Percentiles rank a stretch among this genome's conserved stretches.
Conservation (phyloP, 2,329 filamentous ascomycete genomes). For the Colletotrichum sp. region DNA sequence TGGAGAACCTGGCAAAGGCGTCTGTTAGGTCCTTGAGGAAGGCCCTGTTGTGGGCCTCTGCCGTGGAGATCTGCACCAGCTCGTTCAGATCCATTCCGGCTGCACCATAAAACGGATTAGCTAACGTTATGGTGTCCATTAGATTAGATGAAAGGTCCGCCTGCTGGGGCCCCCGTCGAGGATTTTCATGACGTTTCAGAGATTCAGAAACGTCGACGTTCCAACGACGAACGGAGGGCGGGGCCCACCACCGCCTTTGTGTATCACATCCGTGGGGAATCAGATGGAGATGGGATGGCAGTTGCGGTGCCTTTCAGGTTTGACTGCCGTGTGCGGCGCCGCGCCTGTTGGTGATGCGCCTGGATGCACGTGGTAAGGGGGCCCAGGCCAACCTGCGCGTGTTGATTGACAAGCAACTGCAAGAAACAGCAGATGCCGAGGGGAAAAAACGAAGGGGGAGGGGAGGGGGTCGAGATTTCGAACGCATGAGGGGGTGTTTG, state of each 20-base stretch:
- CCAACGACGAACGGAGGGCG: background rate
- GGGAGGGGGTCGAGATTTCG: background rate
- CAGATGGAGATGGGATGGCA: constrained; percentile 8
- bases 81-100: constrained; percentile 26
- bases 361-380: background rate
- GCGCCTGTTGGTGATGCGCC: background rate
- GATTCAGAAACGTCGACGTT: constrained; percentile 2
- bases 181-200: constrained; percentile 3
- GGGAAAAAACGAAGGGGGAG: background rate
- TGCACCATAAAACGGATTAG: constrained; percentile 14
- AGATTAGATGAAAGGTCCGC: background rate
- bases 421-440: background rate
- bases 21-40: constrained; percentile 44
- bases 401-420: background rate
- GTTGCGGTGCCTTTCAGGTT: background rate
- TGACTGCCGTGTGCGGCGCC: background rate
- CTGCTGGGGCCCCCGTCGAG: background rate
- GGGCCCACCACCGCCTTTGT: background rate
- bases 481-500: background rate
- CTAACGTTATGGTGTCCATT: background rate
- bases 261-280: constrained; percentile 19
- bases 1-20: constrained; percentile 40
- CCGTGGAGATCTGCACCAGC: constrained; percentile 24
- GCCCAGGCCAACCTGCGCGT: background rate
- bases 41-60: constrained; percentile 24